Conservation (phyloP, 2,329 filamentous ascomycete genomes). For the Rasamsonia emersonii region DNA sequence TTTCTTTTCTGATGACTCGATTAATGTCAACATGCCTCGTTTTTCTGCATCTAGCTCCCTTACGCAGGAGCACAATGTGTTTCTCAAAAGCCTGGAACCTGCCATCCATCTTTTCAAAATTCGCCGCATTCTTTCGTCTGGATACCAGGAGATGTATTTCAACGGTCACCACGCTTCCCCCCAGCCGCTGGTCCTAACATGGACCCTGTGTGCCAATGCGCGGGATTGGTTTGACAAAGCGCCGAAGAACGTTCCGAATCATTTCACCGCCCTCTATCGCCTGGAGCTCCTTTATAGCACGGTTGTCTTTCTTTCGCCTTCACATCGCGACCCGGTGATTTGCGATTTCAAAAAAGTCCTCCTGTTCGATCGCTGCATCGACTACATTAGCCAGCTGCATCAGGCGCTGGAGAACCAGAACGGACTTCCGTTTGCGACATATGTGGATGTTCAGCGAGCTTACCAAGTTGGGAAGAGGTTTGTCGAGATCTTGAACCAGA, state of each 20-base stretch:
- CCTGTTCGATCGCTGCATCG: conserved; percentile 77
- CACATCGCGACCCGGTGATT: conserved; percentile 59
- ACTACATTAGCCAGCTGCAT: conserved; percentile 70
- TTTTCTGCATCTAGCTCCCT: conserved; percentile 41
- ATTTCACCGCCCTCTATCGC: conserved; percentile 69
- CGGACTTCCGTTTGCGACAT: conserved; percentile 65
- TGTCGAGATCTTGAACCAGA: conserved; percentile 47
- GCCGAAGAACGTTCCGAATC: conserved; percentile 54
- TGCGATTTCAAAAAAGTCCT: conserved; percentile 68
- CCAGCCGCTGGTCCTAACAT: conserved; percentile 49
- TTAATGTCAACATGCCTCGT: conserved; percentile 54
- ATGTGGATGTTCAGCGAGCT: conserved; percentile 76
- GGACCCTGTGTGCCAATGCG: conserved; percentile 49
- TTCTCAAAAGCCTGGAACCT: conserved; percentile 53
- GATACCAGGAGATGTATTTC: conserved; percentile 84
- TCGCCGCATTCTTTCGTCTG: conserved; percentile 74
- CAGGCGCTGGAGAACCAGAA: conserved; percentile 53
- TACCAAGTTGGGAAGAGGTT: conserved; percentile 60
- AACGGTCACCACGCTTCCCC: conserved; percentile 60
- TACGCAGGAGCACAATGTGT: conserved; percentile 33
- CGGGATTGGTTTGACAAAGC: conserved; percentile 70
- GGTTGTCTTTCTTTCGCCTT: conserved; percentile 79
- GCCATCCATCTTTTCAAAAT: conserved; percentile 74
- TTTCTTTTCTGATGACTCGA: conserved; percentile 91
- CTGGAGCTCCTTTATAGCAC: conserved; percentile 86